Evolutionary conservation across 768 basidiomycete genomes (phyloP).

Genomic region (Russula olivacea): DNA sequence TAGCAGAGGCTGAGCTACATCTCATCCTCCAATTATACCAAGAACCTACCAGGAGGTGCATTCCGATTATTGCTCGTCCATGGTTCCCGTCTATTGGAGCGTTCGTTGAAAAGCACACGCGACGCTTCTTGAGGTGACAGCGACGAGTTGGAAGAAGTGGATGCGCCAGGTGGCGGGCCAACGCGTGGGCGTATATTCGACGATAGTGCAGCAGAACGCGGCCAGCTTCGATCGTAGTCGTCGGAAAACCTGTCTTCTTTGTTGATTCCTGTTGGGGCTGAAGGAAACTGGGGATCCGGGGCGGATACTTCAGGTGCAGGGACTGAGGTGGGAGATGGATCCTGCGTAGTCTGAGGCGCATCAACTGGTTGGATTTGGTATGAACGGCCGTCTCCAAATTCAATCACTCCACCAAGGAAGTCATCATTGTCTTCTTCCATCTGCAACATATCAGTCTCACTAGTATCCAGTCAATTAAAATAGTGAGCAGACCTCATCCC

Average conservation of each 20-base stretch:
- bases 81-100: constrained; percentile 84
- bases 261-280: constrained; percentile 45
- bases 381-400: constrained; percentile 92
- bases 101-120: constrained; percentile 91
- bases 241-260: constrained; percentile 89
- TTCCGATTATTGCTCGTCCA: constrained; percentile 52
- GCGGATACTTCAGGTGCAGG: constrained; percentile 3
- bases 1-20: constrained; percentile 37
- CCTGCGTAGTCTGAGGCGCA: constrained; percentile 26
- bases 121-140: constrained; percentile 53
- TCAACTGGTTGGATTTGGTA: constrained; percentile 68
- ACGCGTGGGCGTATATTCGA: constrained; percentile 33
- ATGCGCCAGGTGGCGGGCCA: constrained; percentile 28
- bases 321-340: not conserved
- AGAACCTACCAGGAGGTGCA: constrained; percentile 32
- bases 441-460: constrained; percentile 35
- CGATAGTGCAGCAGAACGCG: constrained; percentile 56
- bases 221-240: constrained; percentile 96
- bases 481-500: constrained; percentile 80
- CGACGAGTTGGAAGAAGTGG: constrained; percentile 35
- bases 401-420: constrained; percentile 82
- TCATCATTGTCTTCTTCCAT: constrained; percentile 92
- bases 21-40: constrained; percentile 11
- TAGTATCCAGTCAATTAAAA: not conserved
- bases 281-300: constrained; percentile 3